A percentile compares a stretch with the other conserved stretches of the same genome.
phyloP scores from a whole-genome alignment of 345 rosid genomes.

The Euclidium syriacum region DNA sequence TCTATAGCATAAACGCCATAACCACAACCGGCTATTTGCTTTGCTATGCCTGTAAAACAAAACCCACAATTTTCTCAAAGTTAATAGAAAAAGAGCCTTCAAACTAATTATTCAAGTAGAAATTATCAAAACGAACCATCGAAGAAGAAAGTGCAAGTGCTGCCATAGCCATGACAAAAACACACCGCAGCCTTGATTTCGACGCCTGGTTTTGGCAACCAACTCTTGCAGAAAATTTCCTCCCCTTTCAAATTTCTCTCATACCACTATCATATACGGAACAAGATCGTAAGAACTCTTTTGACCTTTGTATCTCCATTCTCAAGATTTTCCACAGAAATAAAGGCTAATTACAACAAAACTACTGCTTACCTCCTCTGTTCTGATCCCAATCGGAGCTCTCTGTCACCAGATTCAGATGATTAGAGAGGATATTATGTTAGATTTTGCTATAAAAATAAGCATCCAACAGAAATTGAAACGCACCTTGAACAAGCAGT shows the following conservation, averaged over 20 bases:
- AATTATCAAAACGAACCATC: constrained; percentile 60
- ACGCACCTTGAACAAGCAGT: constrained; percentile 70
- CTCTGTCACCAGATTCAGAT: constrained; percentile 37
- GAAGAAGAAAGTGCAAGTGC: constrained; percentile 96
- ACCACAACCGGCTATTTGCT: constrained; percentile 58
- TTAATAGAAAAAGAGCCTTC: neutral
- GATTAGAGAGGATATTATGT: neutral
- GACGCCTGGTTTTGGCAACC: constrained; percentile 62
- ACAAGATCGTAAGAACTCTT: neutral
- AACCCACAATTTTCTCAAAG: neutral
- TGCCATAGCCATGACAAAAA: constrained; percentile 95
- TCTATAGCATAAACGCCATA: constrained; percentile 82
- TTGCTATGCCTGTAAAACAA: constrained; percentile 70
- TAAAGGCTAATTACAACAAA: neutral
- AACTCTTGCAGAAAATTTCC: constrained; percentile 74
- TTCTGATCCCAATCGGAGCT: constrained; percentile 72
- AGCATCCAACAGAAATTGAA: neutral
- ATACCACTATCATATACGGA: constrained; percentile 55
- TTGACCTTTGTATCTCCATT: neutral
- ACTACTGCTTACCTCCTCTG: constrained; percentile 59
- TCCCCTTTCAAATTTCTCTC: constrained; percentile 64
- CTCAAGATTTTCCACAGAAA: neutral
- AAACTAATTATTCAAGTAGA: neutral
- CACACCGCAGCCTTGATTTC: constrained; percentile 63
- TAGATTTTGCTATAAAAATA: neutral